Evolutionary conservation across 2,329 filamentous ascomycete species (phyloP).

Genomic region (Rhynchosporium secalis): DNA sequence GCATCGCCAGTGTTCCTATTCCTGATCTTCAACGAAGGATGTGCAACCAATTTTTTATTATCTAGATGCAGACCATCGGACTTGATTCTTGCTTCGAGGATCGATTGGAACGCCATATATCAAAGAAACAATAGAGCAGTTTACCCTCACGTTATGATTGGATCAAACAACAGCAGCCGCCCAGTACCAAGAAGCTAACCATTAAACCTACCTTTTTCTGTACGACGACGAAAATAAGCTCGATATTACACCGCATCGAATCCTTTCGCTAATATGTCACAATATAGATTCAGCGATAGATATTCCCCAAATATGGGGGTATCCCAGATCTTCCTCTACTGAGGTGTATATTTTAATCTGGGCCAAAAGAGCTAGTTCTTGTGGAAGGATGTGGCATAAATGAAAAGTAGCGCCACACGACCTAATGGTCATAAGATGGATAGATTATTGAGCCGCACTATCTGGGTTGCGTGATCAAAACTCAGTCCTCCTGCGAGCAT

Average conservation of each 20-base stretch:
- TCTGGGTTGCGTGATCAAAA: neutral
- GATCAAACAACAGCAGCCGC: neutral
- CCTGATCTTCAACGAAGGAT: neutral
- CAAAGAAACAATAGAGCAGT: neutral
- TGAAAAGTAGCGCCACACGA: neutral
- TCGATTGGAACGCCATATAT: neutral
- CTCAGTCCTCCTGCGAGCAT: no score
- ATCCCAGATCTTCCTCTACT: neutral
- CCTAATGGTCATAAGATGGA: constrained; percentile 2
- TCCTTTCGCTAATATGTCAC: neutral
- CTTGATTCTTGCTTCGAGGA: neutral
- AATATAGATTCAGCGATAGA: neutral
- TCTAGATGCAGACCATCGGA: neutral
- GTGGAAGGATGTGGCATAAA: constrained; percentile 7
- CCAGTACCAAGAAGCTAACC: neutral
- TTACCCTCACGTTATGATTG: neutral
- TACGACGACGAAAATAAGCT: neutral
- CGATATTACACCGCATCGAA: neutral
- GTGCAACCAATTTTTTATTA: neutral
- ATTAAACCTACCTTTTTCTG: neutral
- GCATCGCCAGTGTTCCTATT: neutral
- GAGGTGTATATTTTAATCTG: neutral
- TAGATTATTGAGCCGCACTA: constrained; percentile 6
- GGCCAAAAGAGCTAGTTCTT: neutral
- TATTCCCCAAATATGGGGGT: neutral